These are phyloP conservation scores for Aspergillus asperescens DNA, from an alignment of 495 filamentous ascomycete genomes.

Conservation along the genomic window DNA sequence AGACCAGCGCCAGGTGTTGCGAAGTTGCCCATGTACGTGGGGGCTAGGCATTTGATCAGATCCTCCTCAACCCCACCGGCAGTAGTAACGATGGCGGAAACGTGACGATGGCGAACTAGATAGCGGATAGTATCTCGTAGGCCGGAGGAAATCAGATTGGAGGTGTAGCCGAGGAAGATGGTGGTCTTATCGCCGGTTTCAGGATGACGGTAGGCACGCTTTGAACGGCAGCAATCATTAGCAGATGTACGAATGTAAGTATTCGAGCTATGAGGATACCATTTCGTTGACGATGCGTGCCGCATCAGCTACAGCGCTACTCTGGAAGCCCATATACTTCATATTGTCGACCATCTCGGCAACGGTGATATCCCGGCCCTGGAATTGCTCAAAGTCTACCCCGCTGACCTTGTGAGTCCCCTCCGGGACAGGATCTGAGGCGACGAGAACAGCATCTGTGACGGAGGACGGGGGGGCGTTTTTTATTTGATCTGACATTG, in stretches of 20 bases:
- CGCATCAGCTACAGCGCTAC: slow-evolving; percentile 76
- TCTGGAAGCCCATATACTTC: slow-evolving; percentile 88
- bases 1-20: slow-evolving; percentile 65
- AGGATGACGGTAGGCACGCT: slow-evolving; percentile 72
- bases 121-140: slow-evolving; percentile 87
- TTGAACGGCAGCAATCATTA: not conserved
- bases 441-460: slow-evolving; percentile 80
- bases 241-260: not conserved
- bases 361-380: slow-evolving; percentile 69
- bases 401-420: slow-evolving; percentile 70
- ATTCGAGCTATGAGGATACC: slow-evolving; percentile 44
- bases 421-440: slow-evolving; percentile 75
- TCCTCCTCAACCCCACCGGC: slow-evolving; percentile 98
- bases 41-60: slow-evolving; percentile 92
- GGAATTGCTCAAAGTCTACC: slow-evolving; percentile 81
- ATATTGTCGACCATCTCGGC: slow-evolving; percentile 79
- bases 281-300: slow-evolving; percentile 89
- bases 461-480: slow-evolving; percentile 56
- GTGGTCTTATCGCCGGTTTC: slow-evolving; percentile 71
- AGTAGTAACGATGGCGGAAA: slow-evolving; percentile 88
- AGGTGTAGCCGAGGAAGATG: slow-evolving; percentile 95
- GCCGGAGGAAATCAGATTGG: slow-evolving; percentile 93
- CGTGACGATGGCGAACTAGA: slow-evolving; percentile 83
- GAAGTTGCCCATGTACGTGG: slow-evolving; percentile 89
- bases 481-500: slow-evolving; percentile 2